Evolutionary conservation across 176 grass and related monocot species (phyloP), one percentile per base, ranked within the genome.

Genomic region (Ampelocalamus luodianensis): DNA sequence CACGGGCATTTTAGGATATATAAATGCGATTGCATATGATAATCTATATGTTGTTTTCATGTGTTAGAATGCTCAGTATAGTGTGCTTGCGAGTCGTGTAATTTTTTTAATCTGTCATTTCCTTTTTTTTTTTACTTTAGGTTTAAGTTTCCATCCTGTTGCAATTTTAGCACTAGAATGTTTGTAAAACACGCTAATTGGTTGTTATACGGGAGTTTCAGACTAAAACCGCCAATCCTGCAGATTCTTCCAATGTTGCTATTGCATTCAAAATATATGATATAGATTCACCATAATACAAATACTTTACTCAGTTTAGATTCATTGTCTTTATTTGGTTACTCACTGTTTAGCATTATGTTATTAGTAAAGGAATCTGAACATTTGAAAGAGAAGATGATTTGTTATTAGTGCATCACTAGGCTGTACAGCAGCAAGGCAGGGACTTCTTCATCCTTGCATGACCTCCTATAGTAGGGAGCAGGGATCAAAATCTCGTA

Each of bases 381-480:
- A 60, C 11, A 34, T 82, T 71, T 61, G 23, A 10, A 26, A 45
- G 51, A 46, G 65, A 71, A 82, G 50, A 60, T 26, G 24, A 61
- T 77, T 61, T 77, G 12, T 58, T 58, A 76, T 36, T 20, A 69
- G 46, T 56, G 15, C 16, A n/a, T 71, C 80, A 60, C 38, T 71
- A 60, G 67, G 9, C 16, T 65, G 40, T 79, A 22, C 42, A 49
- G 16, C 59, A 29, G 16, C 59, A 29, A 49, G 60, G 42, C 16
- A 36, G 10, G n/a, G 40, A 18, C 4, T 5, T 40, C 51, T 9
- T 48, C 32, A 18, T 49, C 43, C 1, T 61, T 72, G 24, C 43
- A 64, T 63, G 15, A 29, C 14, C 26, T 45, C 11, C 26, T 61
- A 44, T 10, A n/a, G n/a, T n/a, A n/a, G n/a, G n/a, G n/a, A n/a